Evolutionary conservation across 495 filamentous ascomycete species (phyloP), one percentile per base, ranked within the genome.

Genomic region (Lineolata rhizophorae): DNA sequence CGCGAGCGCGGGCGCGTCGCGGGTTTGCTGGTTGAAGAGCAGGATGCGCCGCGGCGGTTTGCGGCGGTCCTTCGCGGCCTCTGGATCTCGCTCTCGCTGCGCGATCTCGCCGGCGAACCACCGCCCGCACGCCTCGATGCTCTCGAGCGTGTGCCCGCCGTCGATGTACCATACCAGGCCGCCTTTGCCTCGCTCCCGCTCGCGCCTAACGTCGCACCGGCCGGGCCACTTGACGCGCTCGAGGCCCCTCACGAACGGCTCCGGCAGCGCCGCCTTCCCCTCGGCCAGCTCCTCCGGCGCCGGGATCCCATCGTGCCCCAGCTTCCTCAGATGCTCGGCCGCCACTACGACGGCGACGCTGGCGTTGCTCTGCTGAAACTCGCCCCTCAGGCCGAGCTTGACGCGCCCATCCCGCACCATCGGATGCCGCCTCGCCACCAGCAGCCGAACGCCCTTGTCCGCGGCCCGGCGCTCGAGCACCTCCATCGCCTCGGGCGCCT

Each of bases 1-100:
- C 6, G 75, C 73, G n/a, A 76, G 55, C 8, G 64, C 57, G 18
- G 51, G 51, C 33, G 83, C 79, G 32, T 75, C 64, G 12, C 84
- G 72, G 8, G 74, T 81, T 46, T 94, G 85, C 44, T 97, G 87
- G 53, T 97, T 97, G 64, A 95, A 97, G 31, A 97, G 70, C 33
- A 97, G 57, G 31, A 83, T 68, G n/a, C 71, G 61, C n/a, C n/a
- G n/a, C 2, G 38, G 24, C 30, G 35, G 16, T 18, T 31, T 13
- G 10, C 31, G n/a, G 42, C 9, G 5, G 8, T 9, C 14, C 8
- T 8, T 18, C 6, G 12, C 9, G 5, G 30, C 14, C 14, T 10
- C 9, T n/a, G n/a, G n/a, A n/a, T n/a, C n/a, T n/a, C n/a, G n/a
- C n/a, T n/a, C n/a, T n/a, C n/a, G n/a, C n/a, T n/a, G n/a, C 54